These are phyloP conservation scores for Cladorrhinum sp. DNA, from an alignment of 2,329 filamentous ascomycete genomes.

Conservation along the genomic window DNA sequence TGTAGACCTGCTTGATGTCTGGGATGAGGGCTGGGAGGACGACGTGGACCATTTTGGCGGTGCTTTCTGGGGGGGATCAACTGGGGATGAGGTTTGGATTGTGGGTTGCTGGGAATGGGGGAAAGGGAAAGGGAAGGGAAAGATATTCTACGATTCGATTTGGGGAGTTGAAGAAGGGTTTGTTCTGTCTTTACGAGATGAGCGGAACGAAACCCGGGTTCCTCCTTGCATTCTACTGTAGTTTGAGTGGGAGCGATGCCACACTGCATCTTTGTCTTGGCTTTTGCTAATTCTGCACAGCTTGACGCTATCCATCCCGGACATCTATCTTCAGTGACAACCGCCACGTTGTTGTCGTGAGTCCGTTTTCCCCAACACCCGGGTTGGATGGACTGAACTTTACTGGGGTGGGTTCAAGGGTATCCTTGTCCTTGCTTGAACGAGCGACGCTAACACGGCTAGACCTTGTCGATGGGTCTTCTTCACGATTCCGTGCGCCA, in stretches of 20 bases:
- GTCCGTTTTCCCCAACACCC: not conserved
- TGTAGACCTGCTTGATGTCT: conserved; percentile 45
- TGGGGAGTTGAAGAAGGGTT: not conserved
- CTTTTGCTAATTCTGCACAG: not conserved
- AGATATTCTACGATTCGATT: not conserved
- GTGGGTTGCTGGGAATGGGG: not conserved
- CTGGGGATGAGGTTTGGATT: not conserved
- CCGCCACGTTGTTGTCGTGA: not conserved
- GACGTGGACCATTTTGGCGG: conserved; percentile 36
- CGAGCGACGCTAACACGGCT: not conserved
- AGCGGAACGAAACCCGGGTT: not conserved
- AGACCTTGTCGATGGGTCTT: not conserved
- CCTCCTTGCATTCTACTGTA: not conserved
- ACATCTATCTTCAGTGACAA: not conserved
- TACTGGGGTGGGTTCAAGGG: not conserved
- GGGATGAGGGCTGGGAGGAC: conserved; percentile 45
- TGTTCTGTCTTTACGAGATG: not conserved
- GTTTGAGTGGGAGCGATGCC: not conserved
- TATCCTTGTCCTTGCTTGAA: not conserved
- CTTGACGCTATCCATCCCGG: not conserved
- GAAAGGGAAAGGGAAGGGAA: not conserved
- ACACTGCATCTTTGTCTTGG: not conserved
- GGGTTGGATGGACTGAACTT: not conserved
- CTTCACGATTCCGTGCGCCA: not conserved
- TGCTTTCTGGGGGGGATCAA: not conserved